Evolutionary conservation across 176 grass and related monocot genomes (phyloP), one percentile per base, ranked within the genome.

Genomic region (Aegilops sharonensis): DNA sequence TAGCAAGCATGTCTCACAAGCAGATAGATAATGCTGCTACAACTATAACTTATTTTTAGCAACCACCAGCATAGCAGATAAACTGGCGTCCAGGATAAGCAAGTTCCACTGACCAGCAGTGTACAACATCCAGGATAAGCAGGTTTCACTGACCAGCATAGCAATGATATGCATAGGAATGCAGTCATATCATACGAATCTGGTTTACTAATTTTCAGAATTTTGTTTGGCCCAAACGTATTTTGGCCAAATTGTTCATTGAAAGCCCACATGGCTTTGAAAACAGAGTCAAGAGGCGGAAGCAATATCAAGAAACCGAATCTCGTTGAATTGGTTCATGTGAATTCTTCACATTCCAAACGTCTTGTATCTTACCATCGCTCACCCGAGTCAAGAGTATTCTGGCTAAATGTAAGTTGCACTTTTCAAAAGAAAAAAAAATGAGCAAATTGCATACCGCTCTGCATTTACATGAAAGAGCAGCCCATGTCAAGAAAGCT

Each of bases 391-490:
- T 45, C 42, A 45, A 1, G 12, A 13, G 9, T 47, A 67, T 68
- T 77, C 45, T 2, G 59, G 39, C 71, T 62, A 10, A 29, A 42
- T 31, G 27, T 35, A 64, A 74, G 4, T 25, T 72, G 42, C 79
- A 86, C 50, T 54, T 54, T 6, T 54, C 15, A 0, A 18, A 54
- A 54, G 48, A 2, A 2, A 54, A 6, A 5, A 18, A 2, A 54
- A 27, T 27, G 15, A 54, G 50, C 15, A 54, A 18, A 54, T 54
- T 17, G 50, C 50, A 54, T 71, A 39, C 50, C 70, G 31, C 79
- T 72, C 11, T 31, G 31, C 37, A 72, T 24, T 45, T 72, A 67
- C 34, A 67, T 67, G 34, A 72, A 72, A 39, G 67, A 86, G 67
- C 25, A 86, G 68, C 74, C 43, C 31, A 50, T 30, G 36, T 62